Base-by-base conservation (phyloP, 768 basidiomycete genomes). In the Tulasnella sp. region DNA sequence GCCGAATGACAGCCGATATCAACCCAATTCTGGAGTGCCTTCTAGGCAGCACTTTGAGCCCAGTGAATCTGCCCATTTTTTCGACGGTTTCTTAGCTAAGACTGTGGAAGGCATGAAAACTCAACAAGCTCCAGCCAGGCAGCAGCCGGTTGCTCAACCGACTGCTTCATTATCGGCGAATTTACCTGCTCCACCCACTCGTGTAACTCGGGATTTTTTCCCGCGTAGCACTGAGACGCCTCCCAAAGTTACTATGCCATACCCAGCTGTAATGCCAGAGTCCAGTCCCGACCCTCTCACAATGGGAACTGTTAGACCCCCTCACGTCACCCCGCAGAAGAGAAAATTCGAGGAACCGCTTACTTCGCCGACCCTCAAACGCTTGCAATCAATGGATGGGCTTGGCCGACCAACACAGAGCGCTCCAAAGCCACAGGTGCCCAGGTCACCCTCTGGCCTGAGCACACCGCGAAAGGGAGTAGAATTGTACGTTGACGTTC, bases 331-430 rank as follows among this genome's bases (percentile, higher is more conserved):
- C 0, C 85, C 87, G 9, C 78, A 77, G 51, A 91, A 91, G 67
- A 78, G 87, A 52, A 90, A 88, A 65, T 74, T 77, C 2, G 75
- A 74, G 3, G 80, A 79, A 24, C 73, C 80, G 43, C 72, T 85
- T 4, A 73, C 78, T 38, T 83, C 85, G 0, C 85, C 88, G 0
- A 77, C 78, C 5, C 66, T 77, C 45, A 88, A 89, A 70, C 84
- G 87, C 55, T 61, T 75, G 44, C 73, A 78, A 27, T 65, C 66
- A 17, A 59, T 65, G 8, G 65, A 70, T 26, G 60, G 64, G 15
- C 32, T 54, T 51, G 56, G 7, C 51, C 66, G 21, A 4, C 62
- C 21, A 26, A 60, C 32, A 24, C 51, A 64, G 8, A 47, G 65
- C 8, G 61, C 67, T 24, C 49, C 65, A 24, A 19, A 48, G 24